Evolutionary conservation across 2,329 filamentous ascomycete species (phyloP).

Genomic region (Hymenoscyphus infarciens): DNA sequence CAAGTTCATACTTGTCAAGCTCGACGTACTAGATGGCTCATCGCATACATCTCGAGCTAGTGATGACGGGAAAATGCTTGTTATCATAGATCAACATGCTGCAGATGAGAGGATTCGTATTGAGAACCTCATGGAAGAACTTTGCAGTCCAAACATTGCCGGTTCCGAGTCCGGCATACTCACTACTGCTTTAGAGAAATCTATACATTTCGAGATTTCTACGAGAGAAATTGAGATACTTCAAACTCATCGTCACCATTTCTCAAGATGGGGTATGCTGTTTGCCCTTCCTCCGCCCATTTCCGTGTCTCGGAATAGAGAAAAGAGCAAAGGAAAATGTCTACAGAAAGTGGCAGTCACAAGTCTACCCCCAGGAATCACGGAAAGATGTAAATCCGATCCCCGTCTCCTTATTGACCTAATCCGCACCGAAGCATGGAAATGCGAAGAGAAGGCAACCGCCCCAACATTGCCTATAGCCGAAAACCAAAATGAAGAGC

Average conservation of each 20-base stretch:
- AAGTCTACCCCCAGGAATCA: constrained; percentile 66
- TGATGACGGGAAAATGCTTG: constrained; percentile 44
- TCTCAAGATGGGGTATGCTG: constrained; percentile 71
- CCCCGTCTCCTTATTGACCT: constrained; percentile 70
- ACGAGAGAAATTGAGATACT: constrained; percentile 59
- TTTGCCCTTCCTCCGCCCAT: constrained; percentile 32
- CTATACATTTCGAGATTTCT: constrained; percentile 64
- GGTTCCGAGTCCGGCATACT: constrained; percentile 24
- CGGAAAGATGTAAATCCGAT: constrained; percentile 70
- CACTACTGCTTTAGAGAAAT: constrained; percentile 44
- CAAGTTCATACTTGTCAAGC: constrained; percentile 78
- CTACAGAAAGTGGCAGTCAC: constrained; percentile 44
- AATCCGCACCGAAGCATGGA: constrained; percentile 72
- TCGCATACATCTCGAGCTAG: neutral
- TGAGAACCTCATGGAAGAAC: constrained; percentile 63
- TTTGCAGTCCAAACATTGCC: constrained; percentile 39
- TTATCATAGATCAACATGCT: constrained; percentile 89
- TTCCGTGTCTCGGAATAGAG: neutral
- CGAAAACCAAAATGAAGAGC: constrained; percentile 19
- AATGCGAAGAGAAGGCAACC: constrained; percentile 35
- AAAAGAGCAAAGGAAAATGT: neutral
- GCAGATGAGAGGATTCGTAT: constrained; percentile 85
- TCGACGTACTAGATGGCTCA: constrained; percentile 5
- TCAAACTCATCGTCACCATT: constrained; percentile 48
- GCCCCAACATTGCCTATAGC: neutral